A percentile compares a stretch with the other conserved stretches of the same genome.
These are phyloP conservation scores for Aspergillus jensenii DNA, from an alignment of 2,329 filamentous ascomycete genomes.

Conservation along the genomic window DNA sequence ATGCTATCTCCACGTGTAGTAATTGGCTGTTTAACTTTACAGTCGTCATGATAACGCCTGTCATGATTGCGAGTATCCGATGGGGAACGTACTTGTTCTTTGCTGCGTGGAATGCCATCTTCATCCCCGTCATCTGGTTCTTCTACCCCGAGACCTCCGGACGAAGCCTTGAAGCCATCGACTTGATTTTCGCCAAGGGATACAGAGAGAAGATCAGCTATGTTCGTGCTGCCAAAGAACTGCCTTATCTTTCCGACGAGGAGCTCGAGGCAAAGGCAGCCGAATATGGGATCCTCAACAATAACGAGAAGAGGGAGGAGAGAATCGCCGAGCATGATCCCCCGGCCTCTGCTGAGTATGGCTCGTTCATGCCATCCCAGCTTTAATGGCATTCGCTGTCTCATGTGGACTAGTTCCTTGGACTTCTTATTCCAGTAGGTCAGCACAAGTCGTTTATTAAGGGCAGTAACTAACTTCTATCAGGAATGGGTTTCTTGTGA, in stretches of 20 bases:
- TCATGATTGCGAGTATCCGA: slow-evolving; percentile 39
- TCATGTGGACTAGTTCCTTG: no score
- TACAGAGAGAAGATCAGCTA: slow-evolving; percentile 44
- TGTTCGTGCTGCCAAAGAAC: slow-evolving; percentile 32
- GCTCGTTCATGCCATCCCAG: no score
- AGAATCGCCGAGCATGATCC: no score
- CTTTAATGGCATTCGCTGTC: no score
- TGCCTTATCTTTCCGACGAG: slow-evolving; percentile 36
- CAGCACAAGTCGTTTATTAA: no score
- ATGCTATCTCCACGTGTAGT: slow-evolving; percentile 53
- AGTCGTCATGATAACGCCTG: slow-evolving; percentile 51
- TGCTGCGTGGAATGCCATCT: slow-evolving; percentile 41
- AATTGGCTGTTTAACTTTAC: slow-evolving; percentile 61
- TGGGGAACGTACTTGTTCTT: slow-evolving; percentile 50
- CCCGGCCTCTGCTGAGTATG: no score
- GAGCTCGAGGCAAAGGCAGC: slow-evolving; percentile 35
- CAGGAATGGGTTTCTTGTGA: no score
- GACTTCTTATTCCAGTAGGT: no score
- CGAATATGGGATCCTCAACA: slow-evolving; percentile 20
- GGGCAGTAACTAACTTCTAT: no score
- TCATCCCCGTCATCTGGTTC: slow-evolving; percentile 55
- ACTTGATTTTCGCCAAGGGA: slow-evolving; percentile 47
- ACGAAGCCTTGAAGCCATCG: slow-evolving; percentile 45
- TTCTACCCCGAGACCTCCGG: slow-evolving; percentile 55
- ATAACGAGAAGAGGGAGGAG: no score